Conservation (phyloP, 768 basidiomycete genomes). For the Xerocomellus amylosporus region DNA sequence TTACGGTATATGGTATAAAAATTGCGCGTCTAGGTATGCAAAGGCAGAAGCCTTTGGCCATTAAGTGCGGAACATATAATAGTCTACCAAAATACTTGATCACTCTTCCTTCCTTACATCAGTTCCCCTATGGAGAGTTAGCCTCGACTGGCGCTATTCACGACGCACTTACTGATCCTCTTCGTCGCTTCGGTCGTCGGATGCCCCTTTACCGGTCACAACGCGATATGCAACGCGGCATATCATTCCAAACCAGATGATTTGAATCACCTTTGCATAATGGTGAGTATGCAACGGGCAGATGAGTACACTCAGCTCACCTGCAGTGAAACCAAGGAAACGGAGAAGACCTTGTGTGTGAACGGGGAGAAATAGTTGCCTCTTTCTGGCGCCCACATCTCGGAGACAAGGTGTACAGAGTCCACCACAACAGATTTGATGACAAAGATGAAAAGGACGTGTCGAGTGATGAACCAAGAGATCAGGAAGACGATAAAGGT, state of each 20-base stretch:
- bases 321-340: conserved; percentile 59
- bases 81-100: conserved; percentile 24
- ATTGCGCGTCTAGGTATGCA: conserved; percentile 26
- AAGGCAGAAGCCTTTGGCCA: conserved; percentile 17
- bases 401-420: conserved; percentile 41
- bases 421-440: conserved; percentile 62
- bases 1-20: conserved; percentile 31
- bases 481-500: conserved; percentile 81
- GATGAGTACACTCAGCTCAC: conserved; percentile 33
- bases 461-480: conserved; percentile 89
- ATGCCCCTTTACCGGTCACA: conserved; percentile 67
- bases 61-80: conserved; percentile 26
- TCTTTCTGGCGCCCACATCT: conserved; percentile 57
- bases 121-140: conserved; percentile 16
- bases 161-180: conserved; percentile 49
- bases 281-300: conserved; percentile 4
- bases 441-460: conserved; percentile 73
- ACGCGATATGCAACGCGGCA: conserved; percentile 81
- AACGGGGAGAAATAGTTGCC: conserved; percentile 55
- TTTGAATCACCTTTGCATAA: conserved; percentile 58
- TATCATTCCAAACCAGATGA: conserved; percentile 87
- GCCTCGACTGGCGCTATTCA: background rate
- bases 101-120: conserved; percentile 27
- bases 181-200: conserved; percentile 85
- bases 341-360: conserved; percentile 47